Evolutionary conservation across 495 filamentous ascomycete species (phyloP).

Genomic region (Tetracladium setigerum): DNA sequence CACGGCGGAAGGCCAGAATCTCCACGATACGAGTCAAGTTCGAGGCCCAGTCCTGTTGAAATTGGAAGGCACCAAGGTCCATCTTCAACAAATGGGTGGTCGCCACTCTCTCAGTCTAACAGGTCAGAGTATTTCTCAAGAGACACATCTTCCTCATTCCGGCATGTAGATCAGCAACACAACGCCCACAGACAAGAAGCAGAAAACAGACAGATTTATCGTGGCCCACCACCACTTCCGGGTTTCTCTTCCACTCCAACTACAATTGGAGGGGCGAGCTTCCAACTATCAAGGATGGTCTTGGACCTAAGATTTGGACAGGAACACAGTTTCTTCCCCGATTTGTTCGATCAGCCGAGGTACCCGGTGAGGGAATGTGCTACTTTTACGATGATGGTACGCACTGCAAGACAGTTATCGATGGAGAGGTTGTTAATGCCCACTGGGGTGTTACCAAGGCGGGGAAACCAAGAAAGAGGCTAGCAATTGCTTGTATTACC

Average conservation of each 20-base stretch:
- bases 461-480: conserved; percentile 79
- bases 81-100: conserved; percentile 11
- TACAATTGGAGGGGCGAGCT: conserved; percentile 33
- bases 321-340: conserved; percentile 51
- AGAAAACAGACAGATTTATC: conserved; percentile 10
- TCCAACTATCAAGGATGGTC: conserved; percentile 39
- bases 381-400: conserved; percentile 86
- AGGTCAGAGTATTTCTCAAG: conserved; percentile 15
- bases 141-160: conserved; percentile 22
- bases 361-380: conserved; percentile 73
- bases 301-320: conserved; percentile 55
- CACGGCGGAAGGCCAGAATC: conserved; percentile 14
- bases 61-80: conserved; percentile 8
- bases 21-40: conserved; percentile 12
- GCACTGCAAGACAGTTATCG: conserved; percentile 74
- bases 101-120: conserved; percentile 13
- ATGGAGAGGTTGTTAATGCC: conserved; percentile 80
- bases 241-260: conserved; percentile 32
- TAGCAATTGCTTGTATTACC: conserved; percentile 83
- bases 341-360: conserved; percentile 49
- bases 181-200: conserved; percentile 9
- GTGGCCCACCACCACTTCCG: conserved; percentile 15
- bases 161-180: conserved; percentile 11
- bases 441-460: conserved; percentile 92
- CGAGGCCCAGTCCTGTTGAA: conserved; percentile 5